These are phyloP conservation scores for Grigorovia transvaalensis DNA, from an alignment of 805 yeast genomes.

Conservation along the genomic window DNA sequence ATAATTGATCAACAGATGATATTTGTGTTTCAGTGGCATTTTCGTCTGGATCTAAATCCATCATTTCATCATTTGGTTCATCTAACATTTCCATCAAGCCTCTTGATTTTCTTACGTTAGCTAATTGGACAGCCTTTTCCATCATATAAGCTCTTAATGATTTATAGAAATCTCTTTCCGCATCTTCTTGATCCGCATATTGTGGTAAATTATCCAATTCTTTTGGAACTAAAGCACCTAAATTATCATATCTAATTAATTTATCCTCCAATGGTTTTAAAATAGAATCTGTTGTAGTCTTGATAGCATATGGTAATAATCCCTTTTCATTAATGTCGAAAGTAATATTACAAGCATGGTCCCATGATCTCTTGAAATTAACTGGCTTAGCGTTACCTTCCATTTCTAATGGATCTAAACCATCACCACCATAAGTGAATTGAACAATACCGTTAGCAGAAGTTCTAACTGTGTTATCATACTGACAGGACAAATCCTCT, in stretches of 20 bases:
- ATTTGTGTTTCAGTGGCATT: slow-evolving; percentile 28
- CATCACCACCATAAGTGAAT: slow-evolving; percentile 97
- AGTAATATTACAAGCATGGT: slow-evolving; percentile 72
- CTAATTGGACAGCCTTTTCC: slow-evolving; percentile 47
- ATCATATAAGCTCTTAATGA: slow-evolving; percentile 59
- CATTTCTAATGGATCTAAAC: slow-evolving; percentile 96
- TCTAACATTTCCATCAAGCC: slow-evolving; percentile 39
- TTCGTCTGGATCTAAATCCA: slow-evolving; percentile 33
- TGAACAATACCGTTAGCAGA: slow-evolving; percentile 95
- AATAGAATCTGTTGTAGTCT: slow-evolving; percentile 42
- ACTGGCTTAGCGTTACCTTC: slow-evolving; percentile 98
- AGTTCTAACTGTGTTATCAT: slow-evolving; percentile 90
- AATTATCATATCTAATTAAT: slow-evolving; percentile 60
- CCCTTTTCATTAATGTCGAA: slow-evolving; percentile 44
- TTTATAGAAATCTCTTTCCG: slow-evolving; percentile 73
- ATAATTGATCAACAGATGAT: slow-evolving; percentile 49
- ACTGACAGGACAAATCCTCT: slow-evolving; percentile 88
- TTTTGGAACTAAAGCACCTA: slow-evolving; percentile 43
- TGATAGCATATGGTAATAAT: slow-evolving; percentile 61
- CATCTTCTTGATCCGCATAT: slow-evolving; percentile 74
- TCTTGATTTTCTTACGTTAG: slow-evolving; percentile 43
- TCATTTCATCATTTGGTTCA: slow-evolving; percentile 36
- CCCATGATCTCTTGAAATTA: slow-evolving; percentile 90
- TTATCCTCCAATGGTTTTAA: slow-evolving; percentile 51
- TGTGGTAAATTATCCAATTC: slow-evolving; percentile 44